Evolutionary conservation across 208 protist genomes (phyloP), one percentile per base, ranked within the genome.

Genomic region (Leishmania braziliensis): DNA sequence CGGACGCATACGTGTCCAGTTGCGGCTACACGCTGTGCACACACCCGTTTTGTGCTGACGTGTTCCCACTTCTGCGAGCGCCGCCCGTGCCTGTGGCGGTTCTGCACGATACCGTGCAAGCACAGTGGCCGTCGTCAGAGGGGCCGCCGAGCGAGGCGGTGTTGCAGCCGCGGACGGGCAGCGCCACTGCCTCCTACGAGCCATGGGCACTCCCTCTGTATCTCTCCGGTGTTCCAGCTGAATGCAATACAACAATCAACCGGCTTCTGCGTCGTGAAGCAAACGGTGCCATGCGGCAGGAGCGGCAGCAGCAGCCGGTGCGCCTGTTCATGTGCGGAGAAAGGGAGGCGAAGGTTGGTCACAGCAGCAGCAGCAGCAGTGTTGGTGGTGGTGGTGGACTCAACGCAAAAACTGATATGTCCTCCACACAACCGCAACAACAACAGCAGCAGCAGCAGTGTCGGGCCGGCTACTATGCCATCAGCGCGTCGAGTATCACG

Each of bases 1-100:
- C 88, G 10, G 93, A 96, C 74, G 78, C 92, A 5, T 93, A 91
- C 82, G 77, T 91, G 36, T 90, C 93, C 23, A 86, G 86, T 50
- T 95, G 91, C 80, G 89, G 78, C 9, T 96, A 93, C 84, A 79
- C 92, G 36, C 79, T 96, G 10, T 94, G 87, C 78, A 94, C 93
- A 4, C 89, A 85, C 78, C 79, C 90, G 5, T 83, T 87, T 29
- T 90, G 88, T 70, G 80, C 85, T 36, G 86, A 90, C 54, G 73
- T 95, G 33, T 89, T 92, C 62, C 89, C 90, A 2, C 70, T 85
- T 18, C 56, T 84, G 48, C 77, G 72, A 4, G 75, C 81, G 63
- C 84, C 80, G 8, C 33, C n/a, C 43, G 29, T 6, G 79, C 50
- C 14, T 29, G 51, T 48, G 60, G 51, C 56, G 68, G 9, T n/a